Evolutionary conservation across 306 rosid species (phyloP).

Genomic region (Cicer arietinum): DNA sequence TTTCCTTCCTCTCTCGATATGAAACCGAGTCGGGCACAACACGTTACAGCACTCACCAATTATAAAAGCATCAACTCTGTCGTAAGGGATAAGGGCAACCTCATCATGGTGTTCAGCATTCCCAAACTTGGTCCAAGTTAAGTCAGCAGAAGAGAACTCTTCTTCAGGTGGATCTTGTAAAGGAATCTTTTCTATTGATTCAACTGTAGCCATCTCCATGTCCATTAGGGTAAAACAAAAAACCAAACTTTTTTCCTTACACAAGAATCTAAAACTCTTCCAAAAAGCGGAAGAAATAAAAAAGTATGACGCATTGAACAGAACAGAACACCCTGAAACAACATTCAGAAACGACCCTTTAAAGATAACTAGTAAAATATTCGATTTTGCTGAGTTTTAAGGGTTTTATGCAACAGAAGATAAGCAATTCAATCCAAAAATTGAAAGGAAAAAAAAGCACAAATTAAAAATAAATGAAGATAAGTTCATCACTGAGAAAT

Average conservation of each 20-base stretch:
- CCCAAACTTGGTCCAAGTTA: slow-evolving; percentile 90
- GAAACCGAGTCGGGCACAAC: slow-evolving; percentile 87
- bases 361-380: slow-evolving; percentile 31
- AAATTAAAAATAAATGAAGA: neutral
- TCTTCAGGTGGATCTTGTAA: slow-evolving; percentile 88
- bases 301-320: slow-evolving; percentile 14
- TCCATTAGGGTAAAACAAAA: neutral
- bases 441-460: neutral
- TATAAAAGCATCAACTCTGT: slow-evolving; percentile 85
- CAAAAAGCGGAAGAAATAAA: neutral
- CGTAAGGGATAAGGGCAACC: slow-evolving; percentile 88
- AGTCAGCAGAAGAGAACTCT: slow-evolving; percentile 77
- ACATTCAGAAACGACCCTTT: slow-evolving; percentile 34
- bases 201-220: slow-evolving; percentile 81
- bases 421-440: slow-evolving; percentile 27
- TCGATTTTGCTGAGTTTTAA: neutral
- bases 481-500: slow-evolving; percentile 7
- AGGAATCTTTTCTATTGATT: slow-evolving; percentile 67
- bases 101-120: slow-evolving; percentile 76
- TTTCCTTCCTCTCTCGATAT: slow-evolving; percentile 82
- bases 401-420: neutral
- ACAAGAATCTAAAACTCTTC: slow-evolving; percentile 17
- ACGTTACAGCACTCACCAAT: slow-evolving; percentile 85
- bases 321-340: slow-evolving; percentile 39
- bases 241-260: neutral